A percentile compares a stretch with the other conserved stretches of the same genome.
These are phyloP conservation scores for Globisporangium heterothallicum DNA, from an alignment of 352 stramenopile species.

Conservation along the genomic window DNA sequence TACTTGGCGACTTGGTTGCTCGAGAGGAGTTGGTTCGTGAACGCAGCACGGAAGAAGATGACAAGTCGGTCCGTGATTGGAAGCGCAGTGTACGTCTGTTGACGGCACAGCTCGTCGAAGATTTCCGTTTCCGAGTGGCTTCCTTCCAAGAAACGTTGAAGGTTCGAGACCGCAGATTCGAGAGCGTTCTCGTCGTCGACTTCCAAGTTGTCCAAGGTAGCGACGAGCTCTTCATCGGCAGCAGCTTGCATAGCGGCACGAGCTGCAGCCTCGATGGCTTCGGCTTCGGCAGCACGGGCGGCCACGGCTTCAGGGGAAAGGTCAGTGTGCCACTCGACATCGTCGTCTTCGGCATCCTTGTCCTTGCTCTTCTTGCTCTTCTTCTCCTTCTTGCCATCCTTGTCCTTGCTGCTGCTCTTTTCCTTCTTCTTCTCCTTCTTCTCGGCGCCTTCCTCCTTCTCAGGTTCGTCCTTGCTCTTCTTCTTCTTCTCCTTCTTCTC, in stretches of 20 bases:
- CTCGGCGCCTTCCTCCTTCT: conserved; percentile 56
- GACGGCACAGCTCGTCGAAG: conserved; percentile 89
- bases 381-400: conserved; percentile 82
- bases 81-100: conserved; percentile 90
- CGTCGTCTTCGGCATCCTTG: conserved; percentile 43
- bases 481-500: conserved; percentile 73
- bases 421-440: conserved; percentile 66
- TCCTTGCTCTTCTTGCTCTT: conserved; percentile 76
- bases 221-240: conserved; percentile 46
- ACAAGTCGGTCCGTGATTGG: conserved; percentile 92
- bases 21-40: conserved; percentile 87
- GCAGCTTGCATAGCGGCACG: conserved; percentile 60
- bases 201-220: conserved; percentile 76
- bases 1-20: conserved; percentile 90
- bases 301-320: conserved; percentile 77
- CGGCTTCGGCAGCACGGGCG: conserved; percentile 71
- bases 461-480: conserved; percentile 50
- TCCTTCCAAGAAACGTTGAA: conserved; percentile 53
- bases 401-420: conserved; percentile 81
- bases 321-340: conserved; percentile 85
- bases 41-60: conserved; percentile 90
- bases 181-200: conserved; percentile 84
- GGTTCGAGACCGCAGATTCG: conserved; percentile 60
- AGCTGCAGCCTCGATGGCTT: conserved; percentile 75
- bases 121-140: conserved; percentile 54